A percentile compares a stretch with the other conserved stretches of the same genome.
phyloP scores from a whole-genome alignment of 257 asterid species.

The Lithospermum erythrorhizon region DNA sequence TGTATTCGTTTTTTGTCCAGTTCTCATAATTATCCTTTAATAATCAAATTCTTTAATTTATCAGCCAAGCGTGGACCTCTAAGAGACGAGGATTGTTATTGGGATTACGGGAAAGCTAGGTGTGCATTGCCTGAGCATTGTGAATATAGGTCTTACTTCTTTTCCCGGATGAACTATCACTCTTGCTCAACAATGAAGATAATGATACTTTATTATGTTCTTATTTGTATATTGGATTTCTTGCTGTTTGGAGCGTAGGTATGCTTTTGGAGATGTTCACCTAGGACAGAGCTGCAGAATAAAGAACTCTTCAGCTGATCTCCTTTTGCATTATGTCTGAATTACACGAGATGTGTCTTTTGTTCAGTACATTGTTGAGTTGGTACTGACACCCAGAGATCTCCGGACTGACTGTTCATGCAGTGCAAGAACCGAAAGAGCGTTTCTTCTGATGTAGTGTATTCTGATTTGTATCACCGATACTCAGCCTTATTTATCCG shows the following conservation, averaged over 20 bases:
- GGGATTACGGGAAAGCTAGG: conserved; percentile 99
- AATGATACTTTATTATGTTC: no score
- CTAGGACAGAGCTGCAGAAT: conserved; percentile 98
- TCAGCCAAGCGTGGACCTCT: conserved; percentile 90
- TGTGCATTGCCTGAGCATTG: conserved; percentile 95
- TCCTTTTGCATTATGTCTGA: conserved; percentile 62
- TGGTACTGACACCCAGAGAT: no score
- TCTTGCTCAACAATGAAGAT: no score
- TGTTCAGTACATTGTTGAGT: no score
- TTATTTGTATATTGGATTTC: no score
- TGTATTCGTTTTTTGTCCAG: not conserved
- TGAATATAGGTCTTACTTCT: conserved; percentile 61
- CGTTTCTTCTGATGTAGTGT: no score
- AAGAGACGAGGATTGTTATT: conserved; percentile 91
- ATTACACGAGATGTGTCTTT: not conserved
- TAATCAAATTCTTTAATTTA: conserved; percentile 6
- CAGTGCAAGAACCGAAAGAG: no score
- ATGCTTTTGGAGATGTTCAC: conserved; percentile 87
- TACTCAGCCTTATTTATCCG: no score
- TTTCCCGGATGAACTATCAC: no score
- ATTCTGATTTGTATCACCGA: no score
- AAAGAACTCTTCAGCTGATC: conserved; percentile 63
- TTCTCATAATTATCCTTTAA: not conserved
- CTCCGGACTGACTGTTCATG: no score
- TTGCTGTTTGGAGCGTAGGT: conserved; percentile 21